Percentiles rank a stretch among this genome's conserved stretches.
These are phyloP conservation scores for Arthrobotrys sinensis DNA, from an alignment of 2,329 filamentous ascomycete species.

Conservation along the genomic window DNA sequence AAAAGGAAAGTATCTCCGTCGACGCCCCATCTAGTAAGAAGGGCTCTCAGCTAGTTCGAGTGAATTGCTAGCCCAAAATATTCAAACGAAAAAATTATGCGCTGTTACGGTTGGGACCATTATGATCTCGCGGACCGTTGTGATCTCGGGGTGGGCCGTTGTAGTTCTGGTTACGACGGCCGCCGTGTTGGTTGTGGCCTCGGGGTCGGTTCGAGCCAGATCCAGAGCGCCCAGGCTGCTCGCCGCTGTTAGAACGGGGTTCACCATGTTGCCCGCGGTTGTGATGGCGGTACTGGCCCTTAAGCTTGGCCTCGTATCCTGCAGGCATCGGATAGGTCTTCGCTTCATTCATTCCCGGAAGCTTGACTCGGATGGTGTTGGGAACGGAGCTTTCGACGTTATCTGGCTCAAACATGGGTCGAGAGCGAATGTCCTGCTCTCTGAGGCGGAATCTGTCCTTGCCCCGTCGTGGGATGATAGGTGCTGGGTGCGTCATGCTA, in stretches of 20 bases:
- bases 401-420: neutral
- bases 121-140: slow-evolving; percentile 2
- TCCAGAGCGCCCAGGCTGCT: slow-evolving; percentile 6
- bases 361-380: slow-evolving; percentile 39
- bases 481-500: neutral
- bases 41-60: no score
- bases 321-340: slow-evolving; percentile 29
- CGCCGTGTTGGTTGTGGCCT: slow-evolving; percentile 27
- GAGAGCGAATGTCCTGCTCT: slow-evolving; percentile 37
- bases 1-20: no score
- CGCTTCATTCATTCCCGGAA: slow-evolving; percentile 26
- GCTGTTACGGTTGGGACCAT: slow-evolving; percentile 1
- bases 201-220: slow-evolving; percentile 22
- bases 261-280: slow-evolving; percentile 22
- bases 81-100: neutral
- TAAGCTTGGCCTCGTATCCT: slow-evolving; percentile 32
- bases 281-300: slow-evolving; percentile 36
- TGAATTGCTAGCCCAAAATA: no score
- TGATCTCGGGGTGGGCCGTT: slow-evolving; percentile 13
- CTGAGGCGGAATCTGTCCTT: slow-evolving; percentile 24
- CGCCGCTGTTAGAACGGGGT: slow-evolving; percentile 23
- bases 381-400: neutral
- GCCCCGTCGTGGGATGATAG: neutral
- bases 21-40: no score
- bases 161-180: slow-evolving; percentile 7